phyloP scores from a whole-genome alignment of 768 basidiomycete species.

The Hysterangium stoloniferum region DNA sequence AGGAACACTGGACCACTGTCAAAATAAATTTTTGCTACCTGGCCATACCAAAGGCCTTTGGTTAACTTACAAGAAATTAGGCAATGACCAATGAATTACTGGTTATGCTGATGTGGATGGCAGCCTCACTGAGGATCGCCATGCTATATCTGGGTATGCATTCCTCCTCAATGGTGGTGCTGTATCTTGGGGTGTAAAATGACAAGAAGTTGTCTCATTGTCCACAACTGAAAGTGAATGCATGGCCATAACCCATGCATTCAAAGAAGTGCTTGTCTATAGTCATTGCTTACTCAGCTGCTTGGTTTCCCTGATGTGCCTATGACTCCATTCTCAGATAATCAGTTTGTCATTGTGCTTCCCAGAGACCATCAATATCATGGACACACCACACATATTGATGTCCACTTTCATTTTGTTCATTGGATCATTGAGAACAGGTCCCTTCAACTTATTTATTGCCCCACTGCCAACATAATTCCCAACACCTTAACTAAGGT shows the following conservation, averaged over 20 bases:
- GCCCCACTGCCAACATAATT: too few relatives aligned
- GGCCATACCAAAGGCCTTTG: not conserved
- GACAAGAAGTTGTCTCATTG: too few relatives aligned
- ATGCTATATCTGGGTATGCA: too few relatives aligned
- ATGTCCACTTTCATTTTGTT: too few relatives aligned
- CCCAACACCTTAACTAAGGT: conserved; percentile 37
- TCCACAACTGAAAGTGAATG: conserved; percentile 20
- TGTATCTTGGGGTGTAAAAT: too few relatives aligned
- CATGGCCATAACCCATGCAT: not conserved
- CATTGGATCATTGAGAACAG: conserved; percentile 19
- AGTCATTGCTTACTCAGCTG: too few relatives aligned
- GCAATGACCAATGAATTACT: too few relatives aligned
- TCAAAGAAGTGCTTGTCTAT: not conserved
- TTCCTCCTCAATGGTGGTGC: too few relatives aligned
- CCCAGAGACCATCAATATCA: conserved; percentile 22
- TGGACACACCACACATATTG: too few relatives aligned
- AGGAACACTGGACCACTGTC: conserved; percentile 12
- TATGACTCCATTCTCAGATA: not conserved
- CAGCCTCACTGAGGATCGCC: too few relatives aligned
- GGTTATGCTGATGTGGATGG: too few relatives aligned
- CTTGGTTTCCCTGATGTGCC: not conserved
- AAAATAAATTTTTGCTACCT: conserved; percentile 12
- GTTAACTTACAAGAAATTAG: too few relatives aligned
- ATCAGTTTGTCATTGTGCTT: conserved; percentile 15
- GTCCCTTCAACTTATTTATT: conserved; percentile 19